These are phyloP conservation scores for Eutrema japonicum DNA, from an alignment of 345 rosid genomes.

Conservation along the genomic window DNA sequence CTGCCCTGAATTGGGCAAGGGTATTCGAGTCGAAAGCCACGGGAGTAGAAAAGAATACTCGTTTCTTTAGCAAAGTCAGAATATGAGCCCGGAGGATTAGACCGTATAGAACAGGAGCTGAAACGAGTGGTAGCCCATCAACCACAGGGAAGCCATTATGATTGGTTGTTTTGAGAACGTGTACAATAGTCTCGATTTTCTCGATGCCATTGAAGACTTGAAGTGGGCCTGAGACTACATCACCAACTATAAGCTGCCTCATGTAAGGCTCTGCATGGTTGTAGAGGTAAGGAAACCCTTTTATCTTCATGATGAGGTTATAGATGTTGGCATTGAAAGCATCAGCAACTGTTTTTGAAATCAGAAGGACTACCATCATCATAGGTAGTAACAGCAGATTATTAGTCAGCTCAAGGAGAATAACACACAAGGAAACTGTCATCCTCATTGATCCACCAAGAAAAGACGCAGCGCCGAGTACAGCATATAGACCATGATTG, in stretches of 20 bases:
- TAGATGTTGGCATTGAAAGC: slow-evolving; percentile 80
- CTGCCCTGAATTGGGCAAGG: slow-evolving; percentile 54
- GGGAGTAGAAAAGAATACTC: slow-evolving; percentile 59
- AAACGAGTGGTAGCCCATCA: slow-evolving; percentile 60
- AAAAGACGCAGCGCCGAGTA: slow-evolving; percentile 90
- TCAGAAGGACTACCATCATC: slow-evolving; percentile 92
- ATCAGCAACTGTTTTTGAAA: slow-evolving; percentile 94
- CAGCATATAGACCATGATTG: slow-evolving; percentile 86
- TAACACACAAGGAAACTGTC: slow-evolving; percentile 89
- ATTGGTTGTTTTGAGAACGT: slow-evolving; percentile 66
- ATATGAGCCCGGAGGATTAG: slow-evolving; percentile 85
- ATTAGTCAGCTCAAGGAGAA: slow-evolving; percentile 85
- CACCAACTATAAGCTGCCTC: slow-evolving; percentile 86
- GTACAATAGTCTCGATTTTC: slow-evolving; percentile 74
- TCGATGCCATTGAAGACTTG: slow-evolving; percentile 72
- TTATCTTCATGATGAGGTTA: slow-evolving; percentile 84
- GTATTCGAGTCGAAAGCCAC: slow-evolving; percentile 45
- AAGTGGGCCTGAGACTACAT: slow-evolving; percentile 86
- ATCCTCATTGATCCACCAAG: slow-evolving; percentile 96
- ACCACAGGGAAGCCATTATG: slow-evolving; percentile 89
- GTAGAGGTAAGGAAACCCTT: slow-evolving; percentile 87
- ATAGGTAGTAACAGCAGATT: slow-evolving; percentile 82
- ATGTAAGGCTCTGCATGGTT: slow-evolving; percentile 84
- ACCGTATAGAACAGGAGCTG: slow-evolving; percentile 63
- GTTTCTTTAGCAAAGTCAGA: slow-evolving; percentile 70